phyloP scores from a whole-genome alignment of 2,329 filamentous ascomycete species.

The Furcasterigmium sp. region DNA sequence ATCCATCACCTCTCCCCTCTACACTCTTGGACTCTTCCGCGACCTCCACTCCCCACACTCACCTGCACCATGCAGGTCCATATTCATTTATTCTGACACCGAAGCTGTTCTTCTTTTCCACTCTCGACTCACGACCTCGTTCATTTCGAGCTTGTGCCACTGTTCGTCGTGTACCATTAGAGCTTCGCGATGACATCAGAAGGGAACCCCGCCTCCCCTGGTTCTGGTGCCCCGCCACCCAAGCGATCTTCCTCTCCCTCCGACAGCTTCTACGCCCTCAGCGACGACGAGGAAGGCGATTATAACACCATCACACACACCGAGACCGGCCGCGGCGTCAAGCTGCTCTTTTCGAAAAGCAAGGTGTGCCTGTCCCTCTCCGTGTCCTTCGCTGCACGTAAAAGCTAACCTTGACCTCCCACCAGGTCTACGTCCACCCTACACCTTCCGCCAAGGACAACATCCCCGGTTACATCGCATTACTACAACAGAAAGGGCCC shows the following conservation, averaged over 20 bases:
- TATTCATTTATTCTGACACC: background rate
- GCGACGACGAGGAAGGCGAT: slow-evolving; percentile 90
- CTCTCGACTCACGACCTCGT: slow-evolving; percentile 1
- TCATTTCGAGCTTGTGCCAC: too few species aligned
- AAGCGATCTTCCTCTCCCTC: slow-evolving; percentile 61
- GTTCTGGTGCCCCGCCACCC: slow-evolving; percentile 12
- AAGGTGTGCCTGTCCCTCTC: slow-evolving; percentile 58
- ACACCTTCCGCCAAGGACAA: slow-evolving; percentile 93
- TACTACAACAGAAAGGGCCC: slow-evolving; percentile 79
- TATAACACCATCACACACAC: slow-evolving; percentile 90
- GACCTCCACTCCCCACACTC: background rate
- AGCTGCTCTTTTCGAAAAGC: slow-evolving; percentile 93
- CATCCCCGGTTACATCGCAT: slow-evolving; percentile 85
- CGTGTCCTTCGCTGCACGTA: slow-evolving; percentile 3
- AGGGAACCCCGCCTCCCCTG: slow-evolving; percentile 9
- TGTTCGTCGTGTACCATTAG: too few species aligned
- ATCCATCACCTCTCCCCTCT: background rate
- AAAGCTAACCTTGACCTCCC: slow-evolving; percentile 9
- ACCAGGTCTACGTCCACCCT: slow-evolving; percentile 89
- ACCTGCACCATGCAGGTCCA: background rate
- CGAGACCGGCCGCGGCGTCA: slow-evolving; percentile 75
- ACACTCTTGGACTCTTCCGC: background rate
- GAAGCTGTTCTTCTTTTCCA: background rate
- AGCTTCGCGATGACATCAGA: slow-evolving; percentile 11
- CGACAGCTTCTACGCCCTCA: slow-evolving; percentile 90